Percentiles rank a stretch among this genome's conserved stretches.
These are phyloP conservation scores for Symbiodinium pilosum DNA, from an alignment of 73 alveolate species.

Conservation along the genomic window DNA sequence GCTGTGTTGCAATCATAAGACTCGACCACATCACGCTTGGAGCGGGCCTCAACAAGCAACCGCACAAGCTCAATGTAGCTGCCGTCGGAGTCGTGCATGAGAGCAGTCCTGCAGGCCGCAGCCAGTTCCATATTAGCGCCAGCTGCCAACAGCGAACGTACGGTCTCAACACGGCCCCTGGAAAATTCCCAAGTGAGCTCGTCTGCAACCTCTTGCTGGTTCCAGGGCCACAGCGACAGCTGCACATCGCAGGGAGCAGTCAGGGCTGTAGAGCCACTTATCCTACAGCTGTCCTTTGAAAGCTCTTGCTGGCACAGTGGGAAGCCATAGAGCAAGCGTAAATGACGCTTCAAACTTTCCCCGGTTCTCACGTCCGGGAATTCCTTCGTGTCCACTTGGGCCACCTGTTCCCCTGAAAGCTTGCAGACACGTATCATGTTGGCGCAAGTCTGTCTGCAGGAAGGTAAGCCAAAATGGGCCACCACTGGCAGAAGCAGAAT, in stretches of 20 bases:
- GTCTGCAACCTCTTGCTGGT: not conserved
- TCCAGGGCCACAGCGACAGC: constrained; percentile 9
- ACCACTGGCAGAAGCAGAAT: not conserved
- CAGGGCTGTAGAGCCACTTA: not conserved
- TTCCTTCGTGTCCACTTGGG: not conserved
- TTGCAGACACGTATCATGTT: not conserved
- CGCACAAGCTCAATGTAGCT: not conserved
- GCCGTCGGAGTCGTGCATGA: not conserved
- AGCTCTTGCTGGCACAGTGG: not conserved
- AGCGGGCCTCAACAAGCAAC: not conserved
- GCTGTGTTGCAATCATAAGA: not conserved
- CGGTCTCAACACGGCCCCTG: not conserved
- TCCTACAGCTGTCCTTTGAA: not conserved
- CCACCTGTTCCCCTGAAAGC: not conserved
- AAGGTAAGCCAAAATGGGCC: not conserved
- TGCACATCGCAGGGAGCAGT: not conserved
- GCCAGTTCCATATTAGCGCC: not conserved
- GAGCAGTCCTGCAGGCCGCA: constrained; percentile 12
- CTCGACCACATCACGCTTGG: not conserved
- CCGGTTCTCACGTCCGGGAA: constrained; percentile 4
- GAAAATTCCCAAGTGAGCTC: not conserved
- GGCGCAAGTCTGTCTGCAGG: not conserved
- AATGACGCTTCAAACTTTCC: not conserved
- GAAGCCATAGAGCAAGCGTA: not conserved
- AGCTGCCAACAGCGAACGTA: constrained; percentile 8